These are phyloP conservation scores for Fomitopsis betulina DNA, from an alignment of 1,284 basidiomycete species.

Conservation along the genomic window DNA sequence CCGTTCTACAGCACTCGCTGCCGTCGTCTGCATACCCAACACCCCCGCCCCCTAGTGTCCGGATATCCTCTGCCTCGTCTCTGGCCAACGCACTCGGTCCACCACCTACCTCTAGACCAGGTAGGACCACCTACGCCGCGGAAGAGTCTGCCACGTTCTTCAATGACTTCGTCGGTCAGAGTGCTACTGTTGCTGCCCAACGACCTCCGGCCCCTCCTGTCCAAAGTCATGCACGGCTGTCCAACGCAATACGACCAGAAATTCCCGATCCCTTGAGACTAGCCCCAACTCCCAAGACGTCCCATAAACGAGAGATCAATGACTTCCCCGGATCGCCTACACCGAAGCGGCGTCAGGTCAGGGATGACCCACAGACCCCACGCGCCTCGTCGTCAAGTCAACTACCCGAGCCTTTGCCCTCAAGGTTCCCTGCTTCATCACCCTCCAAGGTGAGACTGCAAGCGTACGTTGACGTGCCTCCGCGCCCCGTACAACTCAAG, in stretches of 20 bases:
- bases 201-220: slow-evolving; percentile 2
- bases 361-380: background rate
- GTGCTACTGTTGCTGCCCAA: slow-evolving; percentile 32
- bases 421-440: background rate
- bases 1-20: slow-evolving; percentile 53
- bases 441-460: slow-evolving; percentile 27
- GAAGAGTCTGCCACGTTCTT: slow-evolving; percentile 60
- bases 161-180: slow-evolving; percentile 56
- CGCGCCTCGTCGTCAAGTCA: background rate
- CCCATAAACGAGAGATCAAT: slow-evolving; percentile 43
- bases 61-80: slow-evolving; percentile 57
- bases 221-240: slow-evolving; percentile 7
- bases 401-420: background rate
- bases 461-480: slow-evolving; percentile 59
- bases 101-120: slow-evolving; percentile 35
- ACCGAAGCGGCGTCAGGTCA: slow-evolving; percentile 26
- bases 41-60: slow-evolving; percentile 59
- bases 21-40: slow-evolving; percentile 63
- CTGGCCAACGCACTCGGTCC: slow-evolving; percentile 66
- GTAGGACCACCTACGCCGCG: slow-evolving; percentile 35
- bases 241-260: slow-evolving; percentile 2
- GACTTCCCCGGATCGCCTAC: slow-evolving; percentile 35
- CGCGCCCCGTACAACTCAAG: slow-evolving; percentile 9
- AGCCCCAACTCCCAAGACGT: slow-evolving; percentile 34
- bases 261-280: slow-evolving; percentile 52